These are phyloP conservation scores for Lathyrus tuberosus DNA, from an alignment of 306 rosid species.

Conservation along the genomic window DNA sequence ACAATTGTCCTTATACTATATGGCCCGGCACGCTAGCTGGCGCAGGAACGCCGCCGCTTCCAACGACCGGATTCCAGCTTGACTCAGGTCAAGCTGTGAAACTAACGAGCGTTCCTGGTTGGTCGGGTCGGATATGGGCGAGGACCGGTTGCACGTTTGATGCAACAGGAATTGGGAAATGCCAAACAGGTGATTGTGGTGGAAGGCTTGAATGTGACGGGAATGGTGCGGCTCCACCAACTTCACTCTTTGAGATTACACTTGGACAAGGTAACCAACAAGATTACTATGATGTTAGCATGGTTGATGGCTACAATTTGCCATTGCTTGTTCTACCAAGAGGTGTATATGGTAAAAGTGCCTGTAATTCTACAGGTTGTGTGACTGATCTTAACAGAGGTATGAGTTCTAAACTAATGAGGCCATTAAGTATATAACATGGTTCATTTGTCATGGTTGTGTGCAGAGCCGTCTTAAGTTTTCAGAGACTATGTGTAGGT, in stretches of 20 bases:
- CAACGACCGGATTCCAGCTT: conserved; percentile 64
- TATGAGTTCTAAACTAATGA: conserved; percentile 33
- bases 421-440: too few relatives aligned
- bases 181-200: conserved; percentile 87
- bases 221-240: conserved; percentile 80
- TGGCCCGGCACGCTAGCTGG: conserved; percentile 92
- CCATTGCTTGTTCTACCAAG: conserved; percentile 71
- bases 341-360: conserved; percentile 50
- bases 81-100: conserved; percentile 53
- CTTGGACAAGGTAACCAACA: conserved; percentile 61
- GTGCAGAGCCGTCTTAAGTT: too few relatives aligned
- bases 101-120: conserved; percentile 61
- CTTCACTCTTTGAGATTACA: conserved; percentile 87
- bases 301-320: conserved; percentile 86
- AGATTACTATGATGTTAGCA: conserved; percentile 83
- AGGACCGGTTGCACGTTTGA: conserved; percentile 91
- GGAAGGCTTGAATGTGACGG: conserved; percentile 86
- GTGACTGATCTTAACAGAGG: conserved; percentile 70
- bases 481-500: too few relatives aligned
- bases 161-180: conserved; percentile 65
- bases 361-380: conserved; percentile 87
- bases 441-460: too few relatives aligned
- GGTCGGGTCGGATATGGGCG: conserved; percentile 97
- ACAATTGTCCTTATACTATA: conserved; percentile 74
- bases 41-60: conserved; percentile 59